Conservation (phyloP, 1,284 basidiomycete genomes). For the Salmacisia buchloeana region DNA sequence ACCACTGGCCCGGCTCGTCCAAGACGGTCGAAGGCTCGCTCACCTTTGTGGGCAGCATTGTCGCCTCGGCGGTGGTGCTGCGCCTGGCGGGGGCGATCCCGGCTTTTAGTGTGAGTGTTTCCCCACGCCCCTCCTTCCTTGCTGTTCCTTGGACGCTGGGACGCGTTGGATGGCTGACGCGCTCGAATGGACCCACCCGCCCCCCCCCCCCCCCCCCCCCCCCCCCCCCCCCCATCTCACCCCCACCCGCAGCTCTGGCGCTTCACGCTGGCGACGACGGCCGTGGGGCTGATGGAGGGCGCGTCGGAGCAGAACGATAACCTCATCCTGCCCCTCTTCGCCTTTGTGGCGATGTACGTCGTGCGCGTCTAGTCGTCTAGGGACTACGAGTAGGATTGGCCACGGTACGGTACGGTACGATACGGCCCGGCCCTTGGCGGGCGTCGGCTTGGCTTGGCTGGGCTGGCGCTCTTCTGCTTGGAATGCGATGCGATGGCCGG, state of each 20-base stretch:
- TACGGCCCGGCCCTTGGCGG: too few species aligned
- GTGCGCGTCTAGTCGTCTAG: constrained; percentile 20
- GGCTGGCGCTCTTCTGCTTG: too few species aligned
- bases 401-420: too few species aligned
- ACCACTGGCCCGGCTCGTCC: constrained; percentile 75
- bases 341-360: constrained; percentile 30
- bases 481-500: too few species aligned
- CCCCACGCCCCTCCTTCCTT: too few species aligned
- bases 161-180: too few species aligned
- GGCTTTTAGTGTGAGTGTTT: constrained; percentile 23
- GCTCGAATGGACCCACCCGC: too few species aligned
- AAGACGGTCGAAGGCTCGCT: constrained; percentile 89
- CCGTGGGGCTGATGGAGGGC: constrained; percentile 43
- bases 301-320: constrained; percentile 49
- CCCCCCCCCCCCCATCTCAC: neutral
- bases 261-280: constrained; percentile 20
- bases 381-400: neutral
- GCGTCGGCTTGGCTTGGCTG: too few species aligned
- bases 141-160: too few species aligned
- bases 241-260: constrained; percentile 18
- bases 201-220: neutral
- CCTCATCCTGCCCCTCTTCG: constrained; percentile 42
- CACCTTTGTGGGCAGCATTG: constrained; percentile 72
- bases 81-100: constrained; percentile 59
- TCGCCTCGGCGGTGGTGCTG: constrained; percentile 65